phyloP scores from a whole-genome alignment of 805 yeast species.

The Candida ponderosae region DNA sequence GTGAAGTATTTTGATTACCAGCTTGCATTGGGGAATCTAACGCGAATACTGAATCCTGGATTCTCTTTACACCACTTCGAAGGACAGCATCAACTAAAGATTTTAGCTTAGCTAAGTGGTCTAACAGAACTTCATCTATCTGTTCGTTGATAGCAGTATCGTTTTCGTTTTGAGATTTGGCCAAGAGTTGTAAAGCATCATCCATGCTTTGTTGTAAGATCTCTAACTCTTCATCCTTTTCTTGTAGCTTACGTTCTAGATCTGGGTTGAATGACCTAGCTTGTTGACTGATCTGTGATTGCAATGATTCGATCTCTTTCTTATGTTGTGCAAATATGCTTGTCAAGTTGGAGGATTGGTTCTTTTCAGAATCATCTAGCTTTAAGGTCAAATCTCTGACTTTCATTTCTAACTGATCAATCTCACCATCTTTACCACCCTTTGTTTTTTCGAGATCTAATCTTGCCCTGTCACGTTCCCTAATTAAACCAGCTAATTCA shows the following conservation, averaged over 20 bases:
- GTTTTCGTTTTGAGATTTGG: constrained; percentile 37
- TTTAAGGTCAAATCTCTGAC: constrained; percentile 52
- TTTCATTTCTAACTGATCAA: constrained; percentile 58
- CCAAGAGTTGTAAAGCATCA: constrained; percentile 54
- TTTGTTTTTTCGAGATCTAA: constrained; percentile 67
- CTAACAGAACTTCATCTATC: constrained; percentile 43
- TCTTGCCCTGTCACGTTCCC: constrained; percentile 85
- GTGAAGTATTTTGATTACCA: constrained; percentile 70
- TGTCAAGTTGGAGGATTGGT: constrained; percentile 56
- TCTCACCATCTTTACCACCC: constrained; percentile 57
- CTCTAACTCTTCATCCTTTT: constrained; percentile 72
- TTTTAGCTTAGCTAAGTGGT: constrained; percentile 40
- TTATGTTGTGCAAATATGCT: constrained; percentile 55
- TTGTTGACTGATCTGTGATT: constrained; percentile 23
- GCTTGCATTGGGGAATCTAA: constrained; percentile 76
- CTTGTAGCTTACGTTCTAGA: constrained; percentile 42
- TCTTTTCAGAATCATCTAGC: constrained; percentile 51
- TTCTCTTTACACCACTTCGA: constrained; percentile 56
- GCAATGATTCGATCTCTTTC: constrained; percentile 49
- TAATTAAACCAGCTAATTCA: constrained; percentile 80
- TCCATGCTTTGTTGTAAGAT: constrained; percentile 76
- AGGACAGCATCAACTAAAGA: constrained; percentile 65
- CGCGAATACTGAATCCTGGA: constrained; percentile 66
- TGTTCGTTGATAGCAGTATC: constrained; percentile 51
- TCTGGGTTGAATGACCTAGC: constrained; percentile 16